Conservation (phyloP, 208 protist genomes). For the Trypanosomatidae sp. region DNA sequence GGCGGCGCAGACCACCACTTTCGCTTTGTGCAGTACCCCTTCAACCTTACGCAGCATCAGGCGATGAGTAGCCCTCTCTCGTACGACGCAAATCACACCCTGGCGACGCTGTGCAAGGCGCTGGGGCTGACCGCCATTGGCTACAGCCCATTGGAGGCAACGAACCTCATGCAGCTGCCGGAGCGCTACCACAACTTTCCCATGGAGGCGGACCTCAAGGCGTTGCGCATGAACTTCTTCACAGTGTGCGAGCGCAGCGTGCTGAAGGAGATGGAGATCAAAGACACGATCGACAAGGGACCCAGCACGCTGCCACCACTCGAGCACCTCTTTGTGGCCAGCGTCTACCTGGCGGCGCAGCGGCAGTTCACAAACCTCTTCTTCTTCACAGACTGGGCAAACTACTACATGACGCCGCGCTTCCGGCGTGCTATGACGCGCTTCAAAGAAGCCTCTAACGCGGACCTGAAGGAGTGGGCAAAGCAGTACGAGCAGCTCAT, state of each 20-base stretch:
- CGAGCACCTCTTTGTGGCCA: slow-evolving; percentile 81
- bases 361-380: slow-evolving; percentile 87
- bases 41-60: slow-evolving; percentile 84
- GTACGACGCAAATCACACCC: slow-evolving; percentile 84
- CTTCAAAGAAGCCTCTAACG: slow-evolving; percentile 83
- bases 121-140: slow-evolving; percentile 76
- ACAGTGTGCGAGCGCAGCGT: slow-evolving; percentile 76
- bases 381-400: slow-evolving; percentile 76
- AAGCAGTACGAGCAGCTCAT: slow-evolving; percentile 88
- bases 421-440: slow-evolving; percentile 71
- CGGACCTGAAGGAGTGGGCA: slow-evolving; percentile 87
- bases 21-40: slow-evolving; percentile 87
- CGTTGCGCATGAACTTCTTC: slow-evolving; percentile 89
- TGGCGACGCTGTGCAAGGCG: slow-evolving; percentile 57
- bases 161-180: slow-evolving; percentile 79
- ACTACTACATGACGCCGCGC: slow-evolving; percentile 72
- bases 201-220: slow-evolving; percentile 77
- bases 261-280: slow-evolving; percentile 90
- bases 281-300: slow-evolving; percentile 80
- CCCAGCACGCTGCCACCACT: slow-evolving; percentile 71
- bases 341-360: slow-evolving; percentile 76
- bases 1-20: slow-evolving; percentile 73
- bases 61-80: slow-evolving; percentile 71
- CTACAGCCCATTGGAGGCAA: slow-evolving; percentile 83
- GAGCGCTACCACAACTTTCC: slow-evolving; percentile 92